Base-by-base conservation (phyloP, 176 grass and related monocot genomes). In the Thinopyrum elongatum region DNA sequence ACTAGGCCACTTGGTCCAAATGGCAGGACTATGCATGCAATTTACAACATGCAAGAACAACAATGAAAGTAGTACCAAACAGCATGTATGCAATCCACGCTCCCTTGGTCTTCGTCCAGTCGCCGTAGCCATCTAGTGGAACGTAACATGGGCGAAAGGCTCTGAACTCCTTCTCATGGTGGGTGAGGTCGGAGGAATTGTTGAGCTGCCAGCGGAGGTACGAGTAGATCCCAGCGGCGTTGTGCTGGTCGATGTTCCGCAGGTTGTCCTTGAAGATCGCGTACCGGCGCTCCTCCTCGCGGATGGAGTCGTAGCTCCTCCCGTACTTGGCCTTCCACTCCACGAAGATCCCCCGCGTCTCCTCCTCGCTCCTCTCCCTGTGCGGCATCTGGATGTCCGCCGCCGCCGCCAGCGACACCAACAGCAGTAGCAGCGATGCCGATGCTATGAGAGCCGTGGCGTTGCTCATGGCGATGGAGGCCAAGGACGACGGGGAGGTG, bases 231-330 rank as follows among this genome's bases (percentile, higher is more conserved):
- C 14, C 14, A 0, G 28, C 14, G 15, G 64, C 85, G 78, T 92
- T 96, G 69, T 93, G 94, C 62, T 28, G 25, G 14, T 97, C 94
- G 76, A 94, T 72, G 79, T 72, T 85, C 44, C 84, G 86, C 13
- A 97, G 92, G 47, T 92, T 92, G 80, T 92, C 88, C 90, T 39
- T 90, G 83, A 97, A 97, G 31, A 82, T 72, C 90, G 72, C 26
- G 77, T 84, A 92, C 76, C 86, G 65, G 9, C 22, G 21, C 83
- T 97, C 92, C 69, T 90, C 92, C 88, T 93, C 87, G 16, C 58
- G 85, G 62, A 83, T 4, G 82, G 72, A 84, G 81, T 89, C 80
- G 88, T 86, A 84, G 5, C 64, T 65, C 83, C 53, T 70, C 15
- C 87, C 86, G 80, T 88, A 82, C 67, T 55, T 16, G 22, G 85